Evolutionary conservation across 345 rosid species (phyloP).

Genomic region (Clarkia xantiana): DNA sequence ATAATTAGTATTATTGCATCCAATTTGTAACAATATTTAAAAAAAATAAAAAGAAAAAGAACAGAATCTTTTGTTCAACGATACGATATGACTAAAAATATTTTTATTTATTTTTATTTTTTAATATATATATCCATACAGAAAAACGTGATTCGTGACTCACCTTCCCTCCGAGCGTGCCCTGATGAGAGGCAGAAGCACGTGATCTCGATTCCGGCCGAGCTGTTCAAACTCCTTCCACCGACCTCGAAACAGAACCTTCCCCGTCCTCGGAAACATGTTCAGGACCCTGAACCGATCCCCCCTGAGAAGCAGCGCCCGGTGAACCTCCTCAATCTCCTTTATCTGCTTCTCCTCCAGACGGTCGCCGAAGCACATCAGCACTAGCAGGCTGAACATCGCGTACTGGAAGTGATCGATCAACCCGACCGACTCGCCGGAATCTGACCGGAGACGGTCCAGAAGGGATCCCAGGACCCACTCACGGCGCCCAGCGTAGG

Average conservation of each 20-base stretch:
- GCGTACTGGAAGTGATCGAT: conserved; percentile 10
- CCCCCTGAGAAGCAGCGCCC: neutral
- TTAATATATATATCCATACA: neutral
- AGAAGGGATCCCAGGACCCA: conserved; percentile 2
- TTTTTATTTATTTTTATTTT: no score
- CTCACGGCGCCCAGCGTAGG: conserved; percentile 3
- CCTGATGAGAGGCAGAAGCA: conserved; percentile 2
- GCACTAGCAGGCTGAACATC: conserved; percentile 7
- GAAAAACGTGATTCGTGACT: neutral
- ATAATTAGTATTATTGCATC: no score
- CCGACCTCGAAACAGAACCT: neutral
- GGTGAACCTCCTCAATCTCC: conserved; percentile 3
- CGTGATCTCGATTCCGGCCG: no score
- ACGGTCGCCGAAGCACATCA: conserved; percentile 9
- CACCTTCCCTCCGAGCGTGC: conserved; percentile 3
- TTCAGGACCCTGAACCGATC: neutral
- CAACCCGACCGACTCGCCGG: neutral
- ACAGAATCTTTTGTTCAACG: no score
- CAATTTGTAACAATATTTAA: no score
- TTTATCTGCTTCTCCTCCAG: conserved; percentile 3
- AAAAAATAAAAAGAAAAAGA: no score
- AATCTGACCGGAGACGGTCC: neutral
- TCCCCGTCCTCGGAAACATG: neutral
- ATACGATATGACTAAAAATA: no score
- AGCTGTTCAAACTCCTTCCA: conserved; percentile 6